Conservation (phyloP, 306 rosid genomes). For the Vigna radiata region DNA sequence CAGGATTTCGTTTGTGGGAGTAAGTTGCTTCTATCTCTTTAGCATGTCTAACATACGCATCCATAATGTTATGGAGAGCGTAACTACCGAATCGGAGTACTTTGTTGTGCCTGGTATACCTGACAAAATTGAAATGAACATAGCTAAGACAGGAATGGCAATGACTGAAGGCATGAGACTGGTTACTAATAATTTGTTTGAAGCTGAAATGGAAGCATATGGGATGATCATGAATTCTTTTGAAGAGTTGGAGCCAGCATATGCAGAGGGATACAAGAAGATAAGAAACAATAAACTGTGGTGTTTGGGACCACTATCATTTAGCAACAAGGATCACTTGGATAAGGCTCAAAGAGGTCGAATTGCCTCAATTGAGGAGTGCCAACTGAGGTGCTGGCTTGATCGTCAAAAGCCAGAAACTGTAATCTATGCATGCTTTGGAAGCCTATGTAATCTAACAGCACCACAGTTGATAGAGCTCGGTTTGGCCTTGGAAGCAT, state of each 20-base stretch:
- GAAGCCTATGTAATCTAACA: constrained; percentile 51
- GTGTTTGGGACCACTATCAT: constrained; percentile 65
- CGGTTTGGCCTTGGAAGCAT: constrained; percentile 61
- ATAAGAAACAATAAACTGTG: constrained; percentile 51
- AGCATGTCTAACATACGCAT: neutral
- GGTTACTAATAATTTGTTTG: neutral
- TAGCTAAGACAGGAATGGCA: constrained; percentile 24
- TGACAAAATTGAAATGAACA: constrained; percentile 50
- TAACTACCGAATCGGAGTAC: constrained; percentile 40
- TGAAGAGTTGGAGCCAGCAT: constrained; percentile 66
- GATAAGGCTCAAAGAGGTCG: constrained; percentile 70
- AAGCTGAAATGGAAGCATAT: constrained; percentile 49
- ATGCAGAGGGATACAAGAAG: constrained; percentile 53
- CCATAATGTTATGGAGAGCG: constrained; percentile 16
- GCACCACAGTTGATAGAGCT: constrained; percentile 51
- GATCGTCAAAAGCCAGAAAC: constrained; percentile 44
- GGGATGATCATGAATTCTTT: constrained; percentile 61
- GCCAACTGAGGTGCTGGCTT: constrained; percentile 58
- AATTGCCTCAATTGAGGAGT: constrained; percentile 44
- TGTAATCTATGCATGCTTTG: constrained; percentile 67
- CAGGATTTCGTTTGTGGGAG: constrained; percentile 54
- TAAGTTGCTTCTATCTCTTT: constrained; percentile 44
- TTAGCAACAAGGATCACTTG: constrained; percentile 45
- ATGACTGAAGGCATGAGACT: neutral
- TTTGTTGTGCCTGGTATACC: constrained; percentile 56